Conservation (phyloP, 306 rosid species). For the Fagus sylvatica region DNA sequence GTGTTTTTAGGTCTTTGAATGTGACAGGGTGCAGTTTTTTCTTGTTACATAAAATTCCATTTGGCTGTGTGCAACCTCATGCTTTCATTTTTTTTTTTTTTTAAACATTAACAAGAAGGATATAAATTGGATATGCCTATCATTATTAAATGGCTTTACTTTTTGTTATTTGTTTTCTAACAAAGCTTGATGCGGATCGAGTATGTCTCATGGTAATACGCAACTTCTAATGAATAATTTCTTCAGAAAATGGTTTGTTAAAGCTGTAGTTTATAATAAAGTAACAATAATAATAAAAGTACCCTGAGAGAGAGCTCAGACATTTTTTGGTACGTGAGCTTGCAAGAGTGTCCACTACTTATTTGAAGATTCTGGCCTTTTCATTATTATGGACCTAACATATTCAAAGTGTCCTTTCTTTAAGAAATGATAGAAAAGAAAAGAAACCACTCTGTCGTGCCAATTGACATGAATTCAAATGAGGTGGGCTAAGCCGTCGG, state of each 20-base stretch:
- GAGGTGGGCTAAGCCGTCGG: background rate
- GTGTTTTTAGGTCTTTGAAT: background rate
- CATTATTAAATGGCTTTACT: background rate
- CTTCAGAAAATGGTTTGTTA: too few relatives aligned
- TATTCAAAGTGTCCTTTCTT: background rate
- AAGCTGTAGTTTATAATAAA: too few relatives aligned
- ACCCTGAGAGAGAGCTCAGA: background rate
- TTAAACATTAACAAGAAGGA: background rate
- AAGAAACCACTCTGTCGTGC: background rate
- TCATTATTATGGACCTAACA: background rate
- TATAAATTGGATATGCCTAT: background rate
- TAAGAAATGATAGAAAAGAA: background rate
- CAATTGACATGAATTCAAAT: background rate
- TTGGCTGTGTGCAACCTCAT: background rate
- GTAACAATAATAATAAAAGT: background rate
- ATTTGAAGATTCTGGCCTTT: background rate
- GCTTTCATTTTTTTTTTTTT: background rate
- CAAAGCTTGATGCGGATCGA: too few relatives aligned
- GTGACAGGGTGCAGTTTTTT: background rate
- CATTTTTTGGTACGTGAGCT: background rate
- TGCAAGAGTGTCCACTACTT: background rate
- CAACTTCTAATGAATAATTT: too few relatives aligned
- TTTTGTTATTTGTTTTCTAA: too few relatives aligned
- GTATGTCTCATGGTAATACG: too few relatives aligned
- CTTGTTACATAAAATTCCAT: background rate